Percentiles rank a stretch among this genome's conserved stretches.
These are phyloP conservation scores for Linaria vulgaris DNA, from an alignment of 257 asterid genomes.

Conservation along the genomic window DNA sequence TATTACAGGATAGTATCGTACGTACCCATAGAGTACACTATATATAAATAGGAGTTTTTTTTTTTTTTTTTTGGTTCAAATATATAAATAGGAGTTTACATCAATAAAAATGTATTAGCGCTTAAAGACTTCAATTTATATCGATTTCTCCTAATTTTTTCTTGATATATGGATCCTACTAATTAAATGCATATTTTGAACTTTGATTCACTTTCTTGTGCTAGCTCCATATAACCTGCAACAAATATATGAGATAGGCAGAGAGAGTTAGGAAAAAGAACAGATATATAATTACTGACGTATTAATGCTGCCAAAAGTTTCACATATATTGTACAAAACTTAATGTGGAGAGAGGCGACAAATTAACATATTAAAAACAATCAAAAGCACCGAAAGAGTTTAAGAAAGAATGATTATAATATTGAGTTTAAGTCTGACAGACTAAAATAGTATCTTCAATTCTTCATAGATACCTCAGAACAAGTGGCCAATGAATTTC, in stretches of 20 bases:
- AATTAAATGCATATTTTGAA: neutral
- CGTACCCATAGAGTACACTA: no score
- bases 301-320: slow-evolving; percentile 19
- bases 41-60: no score
- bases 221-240: slow-evolving; percentile 27
- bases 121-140: no score
- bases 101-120: no score
- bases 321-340: slow-evolving; percentile 20
- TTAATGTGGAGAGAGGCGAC: slow-evolving; percentile 27
- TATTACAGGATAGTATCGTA: no score
- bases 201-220: neutral
- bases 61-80: no score
- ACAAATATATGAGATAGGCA: neutral
- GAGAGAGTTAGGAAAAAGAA: neutral
- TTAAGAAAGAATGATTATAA: slow-evolving; percentile 21
- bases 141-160: no score
- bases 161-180: neutral
- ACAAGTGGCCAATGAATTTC: slow-evolving; percentile 24
- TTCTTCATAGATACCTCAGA: slow-evolving; percentile 33
- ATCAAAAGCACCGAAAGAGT: neutral
- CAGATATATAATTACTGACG: no score
- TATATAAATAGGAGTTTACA: no score
- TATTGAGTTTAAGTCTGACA: slow-evolving; percentile 34
- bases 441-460: slow-evolving; percentile 24
- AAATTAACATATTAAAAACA: neutral